A percentile compares a stretch with the other conserved stretches of the same genome.
Conservation (phyloP, 768 basidiomycete species). For the Termitomyces sp. region DNA sequence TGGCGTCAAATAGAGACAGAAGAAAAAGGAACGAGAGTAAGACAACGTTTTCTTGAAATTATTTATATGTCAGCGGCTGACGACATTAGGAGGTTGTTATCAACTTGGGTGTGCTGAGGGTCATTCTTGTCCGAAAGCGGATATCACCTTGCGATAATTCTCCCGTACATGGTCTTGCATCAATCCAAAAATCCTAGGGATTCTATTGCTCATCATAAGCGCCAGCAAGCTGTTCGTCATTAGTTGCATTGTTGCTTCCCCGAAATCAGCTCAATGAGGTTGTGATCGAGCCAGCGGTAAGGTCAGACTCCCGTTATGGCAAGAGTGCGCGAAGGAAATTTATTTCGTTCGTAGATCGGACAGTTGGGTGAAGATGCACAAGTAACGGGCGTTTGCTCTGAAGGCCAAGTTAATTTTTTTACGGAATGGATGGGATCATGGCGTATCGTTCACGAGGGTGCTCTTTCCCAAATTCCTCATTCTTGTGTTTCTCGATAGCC, state of each 20-base stretch:
- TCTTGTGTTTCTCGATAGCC: conserved; percentile 87
- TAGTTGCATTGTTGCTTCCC: neutral
- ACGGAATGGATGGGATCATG: conserved; percentile 74
- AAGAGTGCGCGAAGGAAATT: neutral
- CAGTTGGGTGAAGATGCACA: neutral
- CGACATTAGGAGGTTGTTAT: neutral
- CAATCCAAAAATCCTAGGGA: neutral
- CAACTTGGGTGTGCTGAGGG: neutral
- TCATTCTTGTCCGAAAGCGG: neutral
- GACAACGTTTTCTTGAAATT: neutral
- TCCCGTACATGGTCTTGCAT: neutral
- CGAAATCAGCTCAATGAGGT: neutral
- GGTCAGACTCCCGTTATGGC: neutral
- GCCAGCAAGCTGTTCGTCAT: neutral
- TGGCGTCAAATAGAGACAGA: neutral
- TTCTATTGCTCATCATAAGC: neutral
- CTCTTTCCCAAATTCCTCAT: conserved; percentile 89
- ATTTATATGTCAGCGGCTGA: neutral
- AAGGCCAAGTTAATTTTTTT: conserved; percentile 4
- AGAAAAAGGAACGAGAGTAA: neutral
- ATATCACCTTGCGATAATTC: neutral
- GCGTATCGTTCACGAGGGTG: conserved; percentile 75
- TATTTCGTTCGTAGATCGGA: neutral
- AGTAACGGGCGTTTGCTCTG: neutral
- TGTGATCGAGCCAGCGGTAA: neutral